Percentiles rank a stretch among this genome's conserved stretches.
These are phyloP conservation scores for Neurospora sp. DNA, from an alignment of 2,329 filamentous ascomycete species.

Conservation along the genomic window DNA sequence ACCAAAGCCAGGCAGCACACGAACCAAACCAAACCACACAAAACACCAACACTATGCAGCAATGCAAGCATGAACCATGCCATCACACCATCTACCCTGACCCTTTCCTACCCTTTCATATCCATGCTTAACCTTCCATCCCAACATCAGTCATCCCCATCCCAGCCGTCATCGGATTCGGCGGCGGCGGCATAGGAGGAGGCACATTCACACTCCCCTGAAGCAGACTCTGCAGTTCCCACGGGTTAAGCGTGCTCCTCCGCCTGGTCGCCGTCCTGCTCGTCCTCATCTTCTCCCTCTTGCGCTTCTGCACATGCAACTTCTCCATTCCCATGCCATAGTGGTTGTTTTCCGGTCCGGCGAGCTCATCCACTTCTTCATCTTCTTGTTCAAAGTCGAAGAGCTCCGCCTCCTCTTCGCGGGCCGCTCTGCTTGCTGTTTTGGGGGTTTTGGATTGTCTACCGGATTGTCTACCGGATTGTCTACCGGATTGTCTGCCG, in stretches of 20 bases:
- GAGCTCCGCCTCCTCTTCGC: not conserved
- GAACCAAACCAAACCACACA: not conserved
- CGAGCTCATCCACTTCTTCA: slow-evolving; percentile 8
- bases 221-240: slow-evolving; percentile 62
- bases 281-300: slow-evolving; percentile 42
- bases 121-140: not conserved
- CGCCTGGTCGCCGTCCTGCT: slow-evolving; percentile 49
- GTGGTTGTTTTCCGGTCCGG: slow-evolving; percentile 4
- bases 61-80: not conserved
- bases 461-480: not conserved
- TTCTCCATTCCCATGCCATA: not conserved
- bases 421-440: not conserved
- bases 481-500: not conserved
- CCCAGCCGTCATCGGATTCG: not conserved
- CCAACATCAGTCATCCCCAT: not conserved
- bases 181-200: not conserved
- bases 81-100: not conserved
- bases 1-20: not conserved
- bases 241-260: slow-evolving; percentile 65
- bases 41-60: not conserved
- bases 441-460: not conserved
- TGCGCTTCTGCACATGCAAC: slow-evolving; percentile 21
- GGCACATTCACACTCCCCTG: slow-evolving; percentile 12
- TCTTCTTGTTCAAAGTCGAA: slow-evolving; percentile 4
- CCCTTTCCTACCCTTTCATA: not conserved